Conservation (phyloP, 2,329 filamentous ascomycete genomes). For the Zymoseptoria tritici region DNA sequence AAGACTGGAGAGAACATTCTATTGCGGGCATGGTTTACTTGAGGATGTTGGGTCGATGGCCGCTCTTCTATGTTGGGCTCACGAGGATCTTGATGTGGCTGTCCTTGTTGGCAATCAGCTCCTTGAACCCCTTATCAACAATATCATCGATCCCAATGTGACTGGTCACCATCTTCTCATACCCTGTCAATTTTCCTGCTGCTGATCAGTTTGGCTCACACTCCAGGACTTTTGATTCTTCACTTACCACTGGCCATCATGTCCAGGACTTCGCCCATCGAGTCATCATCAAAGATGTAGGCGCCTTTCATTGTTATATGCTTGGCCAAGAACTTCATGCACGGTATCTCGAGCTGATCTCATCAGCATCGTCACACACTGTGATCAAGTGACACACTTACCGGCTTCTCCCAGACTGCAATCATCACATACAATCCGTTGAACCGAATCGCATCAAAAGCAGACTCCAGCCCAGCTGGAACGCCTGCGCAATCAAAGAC, state of each 20-base stretch:
- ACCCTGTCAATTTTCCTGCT: conserved; percentile 6
- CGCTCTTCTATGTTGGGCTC: conserved; percentile 1
- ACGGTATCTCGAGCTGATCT: conserved; percentile 11
- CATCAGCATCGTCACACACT: neutral
- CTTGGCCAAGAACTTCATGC: conserved; percentile 11
- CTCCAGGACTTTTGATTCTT: neutral
- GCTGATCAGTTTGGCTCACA: neutral
- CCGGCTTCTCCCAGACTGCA: conserved; percentile 19
- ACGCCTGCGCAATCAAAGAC: conserved; percentile 22
- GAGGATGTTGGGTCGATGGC: neutral
- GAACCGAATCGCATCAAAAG: conserved; percentile 14
- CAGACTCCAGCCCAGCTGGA: conserved; percentile 10
- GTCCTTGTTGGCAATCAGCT: conserved; percentile 12
- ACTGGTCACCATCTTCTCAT: conserved; percentile 14
- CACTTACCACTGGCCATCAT: conserved; percentile 9
- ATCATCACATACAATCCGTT: conserved; percentile 19
- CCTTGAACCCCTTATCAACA: conserved; percentile 10
- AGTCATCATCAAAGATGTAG: conserved; percentile 11
- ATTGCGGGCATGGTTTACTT: neutral
- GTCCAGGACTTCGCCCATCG: conserved; percentile 11
- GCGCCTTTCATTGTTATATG: conserved; percentile 16
- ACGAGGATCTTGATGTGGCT: conserved; percentile 15
- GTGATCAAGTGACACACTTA: conserved; percentile 1
- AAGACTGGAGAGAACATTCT: neutral
- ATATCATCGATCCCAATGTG: conserved; percentile 11